These are phyloP conservation scores for Pouteria campechiana DNA, from an alignment of 179 eudicot genomes.

Conservation along the genomic window DNA sequence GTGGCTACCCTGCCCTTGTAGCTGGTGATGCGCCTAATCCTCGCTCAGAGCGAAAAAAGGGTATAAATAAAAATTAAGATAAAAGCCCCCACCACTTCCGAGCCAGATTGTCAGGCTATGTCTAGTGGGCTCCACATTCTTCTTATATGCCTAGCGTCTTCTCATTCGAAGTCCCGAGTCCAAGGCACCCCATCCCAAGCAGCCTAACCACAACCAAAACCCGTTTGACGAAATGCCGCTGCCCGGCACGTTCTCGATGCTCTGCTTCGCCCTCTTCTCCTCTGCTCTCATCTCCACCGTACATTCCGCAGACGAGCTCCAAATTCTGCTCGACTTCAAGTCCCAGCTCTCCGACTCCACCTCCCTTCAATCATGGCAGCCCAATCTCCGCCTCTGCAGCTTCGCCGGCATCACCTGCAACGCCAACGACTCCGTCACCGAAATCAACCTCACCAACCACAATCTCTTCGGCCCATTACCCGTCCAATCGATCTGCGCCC, in stretches of 20 bases:
- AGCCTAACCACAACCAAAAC: too few relatives aligned
- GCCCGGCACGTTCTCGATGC: slow-evolving; percentile 2
- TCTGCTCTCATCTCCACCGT: slow-evolving; percentile 4
- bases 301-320: slow-evolving; percentile 9
- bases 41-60: too few relatives aligned
- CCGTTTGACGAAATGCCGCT: too few relatives aligned
- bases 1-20: too few relatives aligned
- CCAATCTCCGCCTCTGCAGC: slow-evolving; percentile 21
- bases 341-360: slow-evolving; percentile 29
- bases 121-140: too few relatives aligned
- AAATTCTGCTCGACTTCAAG: slow-evolving; percentile 24
- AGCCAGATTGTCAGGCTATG: too few relatives aligned
- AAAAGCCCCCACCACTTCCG: too few relatives aligned
- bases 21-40: too few relatives aligned
- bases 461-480: slow-evolving; percentile 17
- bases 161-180: too few relatives aligned
- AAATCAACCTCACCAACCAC: slow-evolving; percentile 30
- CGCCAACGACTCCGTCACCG: slow-evolving; percentile 14
- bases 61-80: too few relatives aligned
- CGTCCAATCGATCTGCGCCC: slow-evolving; percentile 15
- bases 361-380: slow-evolving; percentile 43
- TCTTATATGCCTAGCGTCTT: too few relatives aligned
- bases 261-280: slow-evolving; percentile 7
- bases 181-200: too few relatives aligned
- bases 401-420: slow-evolving; percentile 61